A percentile compares a stretch with the other conserved stretches of the same genome.
phyloP scores from a whole-genome alignment of 2,329 filamentous ascomycete species.

The Hypoxylon sp. region DNA sequence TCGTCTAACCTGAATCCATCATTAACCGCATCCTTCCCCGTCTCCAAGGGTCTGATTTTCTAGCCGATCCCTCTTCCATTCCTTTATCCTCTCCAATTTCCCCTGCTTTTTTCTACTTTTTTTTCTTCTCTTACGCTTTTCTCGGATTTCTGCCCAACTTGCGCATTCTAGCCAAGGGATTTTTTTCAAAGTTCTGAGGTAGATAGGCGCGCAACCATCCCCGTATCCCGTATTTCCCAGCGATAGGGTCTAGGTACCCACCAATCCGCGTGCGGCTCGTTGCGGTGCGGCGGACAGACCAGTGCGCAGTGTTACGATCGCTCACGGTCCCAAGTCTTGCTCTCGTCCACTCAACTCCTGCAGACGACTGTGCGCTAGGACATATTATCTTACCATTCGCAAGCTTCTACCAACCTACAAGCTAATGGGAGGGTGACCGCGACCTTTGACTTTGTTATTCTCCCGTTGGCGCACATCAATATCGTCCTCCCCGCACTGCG shows the following conservation, averaged over 20 bases:
- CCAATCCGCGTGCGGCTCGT: slow-evolving; percentile 35
- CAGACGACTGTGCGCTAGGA: slow-evolving; percentile 21
- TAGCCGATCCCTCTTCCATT: slow-evolving; percentile 39
- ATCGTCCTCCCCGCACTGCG: slow-evolving; percentile 9
- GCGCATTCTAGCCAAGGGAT: slow-evolving; percentile 35
- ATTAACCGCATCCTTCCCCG: slow-evolving; percentile 32
- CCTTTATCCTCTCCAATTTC: slow-evolving; percentile 28
- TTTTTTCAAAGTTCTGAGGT: slow-evolving; percentile 21
- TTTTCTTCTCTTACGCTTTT: slow-evolving; percentile 5
- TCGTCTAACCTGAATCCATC: slow-evolving; percentile 36
- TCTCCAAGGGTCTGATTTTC: slow-evolving; percentile 30
- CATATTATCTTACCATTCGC: slow-evolving; percentile 19
- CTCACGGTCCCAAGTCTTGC: slow-evolving; percentile 17
- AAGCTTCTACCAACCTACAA: slow-evolving; percentile 8
- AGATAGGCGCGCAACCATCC: slow-evolving; percentile 30
- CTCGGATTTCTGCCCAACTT: slow-evolving; percentile 33
- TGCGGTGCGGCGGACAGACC: slow-evolving; percentile 29
- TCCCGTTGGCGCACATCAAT: slow-evolving; percentile 34
- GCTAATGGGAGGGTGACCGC: slow-evolving; percentile 32
- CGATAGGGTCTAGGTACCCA: slow-evolving; percentile 34
- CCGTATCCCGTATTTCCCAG: slow-evolving; percentile 23
- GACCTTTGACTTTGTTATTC: slow-evolving; percentile 24
- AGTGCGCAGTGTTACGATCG: slow-evolving; percentile 29
- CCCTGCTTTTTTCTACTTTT: slow-evolving; percentile 16
- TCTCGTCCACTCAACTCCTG: slow-evolving; percentile 16